phyloP scores from a whole-genome alignment of 148 eudicot genomes.

The Pharnaceum exiguum region DNA sequence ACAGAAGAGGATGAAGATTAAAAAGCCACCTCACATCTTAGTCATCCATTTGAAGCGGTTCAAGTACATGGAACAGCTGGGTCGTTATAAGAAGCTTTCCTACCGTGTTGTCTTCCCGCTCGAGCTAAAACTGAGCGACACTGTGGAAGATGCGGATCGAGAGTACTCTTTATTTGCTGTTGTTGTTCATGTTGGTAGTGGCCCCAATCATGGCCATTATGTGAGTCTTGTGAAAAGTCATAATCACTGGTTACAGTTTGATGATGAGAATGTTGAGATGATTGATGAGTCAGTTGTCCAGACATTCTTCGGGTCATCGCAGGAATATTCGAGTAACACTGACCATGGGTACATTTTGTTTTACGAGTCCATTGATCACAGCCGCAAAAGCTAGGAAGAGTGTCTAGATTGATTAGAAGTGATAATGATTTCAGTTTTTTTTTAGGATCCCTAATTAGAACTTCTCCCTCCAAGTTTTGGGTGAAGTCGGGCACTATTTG shows the following conservation, averaged over 20 bases:
- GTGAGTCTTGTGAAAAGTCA: constrained; percentile 88
- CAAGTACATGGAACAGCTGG: constrained; percentile 80
- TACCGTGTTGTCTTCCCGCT: constrained; percentile 87
- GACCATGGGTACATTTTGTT: constrained; percentile 88
- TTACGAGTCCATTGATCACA: constrained; percentile 56
- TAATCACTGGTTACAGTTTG: constrained; percentile 81
- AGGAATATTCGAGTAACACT: constrained; percentile 85
- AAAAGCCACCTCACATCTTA: constrained; percentile 79
- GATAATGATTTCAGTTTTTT: constrained; percentile 12
- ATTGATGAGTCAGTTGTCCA: constrained; percentile 83
- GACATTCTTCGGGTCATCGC: constrained; percentile 76
- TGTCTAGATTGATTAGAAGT: constrained; percentile 8
- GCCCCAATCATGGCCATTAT: constrained; percentile 85
- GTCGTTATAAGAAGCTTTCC: constrained; percentile 77
- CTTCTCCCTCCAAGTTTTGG: constrained; percentile 3
- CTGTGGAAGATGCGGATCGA: constrained; percentile 71
- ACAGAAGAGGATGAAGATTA: constrained; percentile 93
- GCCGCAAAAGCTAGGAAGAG: constrained; percentile 30
- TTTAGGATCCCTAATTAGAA: background rate
- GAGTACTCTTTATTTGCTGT: constrained; percentile 84
- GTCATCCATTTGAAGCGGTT: constrained; percentile 86
- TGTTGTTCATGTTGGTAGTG: constrained; percentile 85
- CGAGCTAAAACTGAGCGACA: constrained; percentile 78
- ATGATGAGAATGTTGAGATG: constrained; percentile 87
- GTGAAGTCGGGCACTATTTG: constrained; percentile 8